These are phyloP conservation scores for Puya raimondii DNA, from an alignment of 176 grass and related monocot genomes.

Conservation along the genomic window DNA sequence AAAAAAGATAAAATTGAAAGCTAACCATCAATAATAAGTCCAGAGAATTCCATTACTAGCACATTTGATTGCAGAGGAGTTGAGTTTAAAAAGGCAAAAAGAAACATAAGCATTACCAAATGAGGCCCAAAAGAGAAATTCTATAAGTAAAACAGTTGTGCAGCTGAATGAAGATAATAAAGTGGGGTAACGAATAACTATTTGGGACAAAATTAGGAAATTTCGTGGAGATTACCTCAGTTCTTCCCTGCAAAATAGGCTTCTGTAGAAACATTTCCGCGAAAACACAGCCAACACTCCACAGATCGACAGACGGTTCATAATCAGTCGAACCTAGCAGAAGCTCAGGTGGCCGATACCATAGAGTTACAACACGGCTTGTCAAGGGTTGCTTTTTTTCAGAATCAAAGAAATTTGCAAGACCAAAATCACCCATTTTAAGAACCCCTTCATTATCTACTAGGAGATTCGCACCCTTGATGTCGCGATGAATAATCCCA, in stretches of 20 bases:
- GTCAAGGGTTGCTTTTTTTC: conserved; percentile 57
- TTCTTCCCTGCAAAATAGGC: conserved; percentile 90
- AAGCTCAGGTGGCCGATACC: conserved; percentile 96
- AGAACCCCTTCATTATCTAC: conserved; percentile 86
- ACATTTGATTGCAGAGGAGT: too few species aligned
- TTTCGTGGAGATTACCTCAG: conserved; percentile 51
- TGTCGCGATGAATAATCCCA: conserved; percentile 75
- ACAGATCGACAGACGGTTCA: conserved; percentile 86
- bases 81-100: too few species aligned
- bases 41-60: too few species aligned
- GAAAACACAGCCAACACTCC: conserved; percentile 95
- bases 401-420: conserved; percentile 68
- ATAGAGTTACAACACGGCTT: conserved; percentile 92
- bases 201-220: conserved; percentile 3
- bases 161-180: too few species aligned
- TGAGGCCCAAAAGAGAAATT: too few species aligned
- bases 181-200: too few species aligned
- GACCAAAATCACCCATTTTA: conserved; percentile 97
- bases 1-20: too few species aligned
- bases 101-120: too few species aligned
- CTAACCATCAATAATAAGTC: too few species aligned
- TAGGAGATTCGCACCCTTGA: conserved; percentile 95
- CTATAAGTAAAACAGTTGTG: too few species aligned
- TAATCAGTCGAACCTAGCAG: conserved; percentile 89
- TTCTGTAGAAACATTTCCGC: conserved; percentile 68